These are phyloP conservation scores for Nyctanthes arbortristis DNA, from an alignment of 257 asterid species.

Conservation along the genomic window DNA sequence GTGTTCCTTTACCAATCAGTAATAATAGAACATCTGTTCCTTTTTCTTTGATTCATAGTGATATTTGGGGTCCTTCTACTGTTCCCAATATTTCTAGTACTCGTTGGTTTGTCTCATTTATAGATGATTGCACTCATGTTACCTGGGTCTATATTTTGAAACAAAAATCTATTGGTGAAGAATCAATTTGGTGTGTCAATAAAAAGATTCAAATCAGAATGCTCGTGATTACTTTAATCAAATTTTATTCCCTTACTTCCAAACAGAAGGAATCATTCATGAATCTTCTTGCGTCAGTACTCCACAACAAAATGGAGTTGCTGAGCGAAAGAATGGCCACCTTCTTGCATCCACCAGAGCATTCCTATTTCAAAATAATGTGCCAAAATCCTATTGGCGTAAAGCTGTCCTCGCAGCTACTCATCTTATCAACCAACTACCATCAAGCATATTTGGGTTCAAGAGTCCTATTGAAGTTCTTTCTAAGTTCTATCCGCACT, in stretches of 20 bases:
- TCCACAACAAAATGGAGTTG: conserved; percentile 1
- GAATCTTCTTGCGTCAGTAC: not conserved
- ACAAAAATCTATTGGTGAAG: not conserved
- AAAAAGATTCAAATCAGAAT: conserved; percentile 2
- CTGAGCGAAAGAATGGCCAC: not conserved
- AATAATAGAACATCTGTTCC: conserved; percentile 3
- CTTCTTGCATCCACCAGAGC: not conserved
- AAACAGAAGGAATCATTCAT: conserved; percentile 2
- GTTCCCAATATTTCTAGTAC: not conserved
- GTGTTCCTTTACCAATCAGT: not conserved
- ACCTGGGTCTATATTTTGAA: not conserved
- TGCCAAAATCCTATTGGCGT: conserved; percentile 4
- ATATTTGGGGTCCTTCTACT: not conserved
- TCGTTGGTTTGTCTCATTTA: not conserved
- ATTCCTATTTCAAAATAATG: not conserved
- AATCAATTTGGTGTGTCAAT: not conserved
- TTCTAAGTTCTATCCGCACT: not conserved
- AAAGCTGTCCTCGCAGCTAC: not conserved
- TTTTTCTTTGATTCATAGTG: conserved; percentile 3
- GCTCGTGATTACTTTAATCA: not conserved
- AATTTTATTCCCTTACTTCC: not conserved
- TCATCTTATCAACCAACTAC: not conserved
- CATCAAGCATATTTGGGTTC: conserved; percentile 13
- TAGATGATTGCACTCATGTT: not conserved
- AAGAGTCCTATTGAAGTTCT: not conserved